Conservation (phyloP, 495 filamentous ascomycete genomes). For the Podospora sp. region DNA sequence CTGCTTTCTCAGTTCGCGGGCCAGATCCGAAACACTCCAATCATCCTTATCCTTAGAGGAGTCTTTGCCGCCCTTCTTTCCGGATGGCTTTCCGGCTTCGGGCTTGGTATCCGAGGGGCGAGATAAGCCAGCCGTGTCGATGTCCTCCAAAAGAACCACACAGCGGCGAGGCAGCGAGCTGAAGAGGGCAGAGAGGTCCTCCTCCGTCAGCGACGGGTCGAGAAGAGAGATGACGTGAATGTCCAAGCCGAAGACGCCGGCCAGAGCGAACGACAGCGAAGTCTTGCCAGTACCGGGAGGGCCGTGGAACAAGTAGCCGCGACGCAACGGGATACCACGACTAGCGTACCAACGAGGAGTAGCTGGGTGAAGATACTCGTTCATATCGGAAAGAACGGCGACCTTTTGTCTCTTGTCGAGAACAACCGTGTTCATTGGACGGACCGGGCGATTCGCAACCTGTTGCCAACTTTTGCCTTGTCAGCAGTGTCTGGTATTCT, state of each 20-base stretch:
- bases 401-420: conserved; percentile 75
- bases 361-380: conserved; percentile 79
- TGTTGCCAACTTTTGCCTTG: conserved; percentile 54
- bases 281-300: conserved; percentile 71
- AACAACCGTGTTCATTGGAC: conserved; percentile 82
- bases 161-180: conserved; percentile 63
- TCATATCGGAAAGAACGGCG: conserved; percentile 74
- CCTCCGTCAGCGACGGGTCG: conserved; percentile 67
- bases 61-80: conserved; percentile 19
- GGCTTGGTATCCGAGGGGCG: conserved; percentile 37
- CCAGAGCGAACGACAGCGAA: conserved; percentile 64
- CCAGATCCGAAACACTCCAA: conserved; percentile 41
- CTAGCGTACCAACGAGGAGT: conserved; percentile 77
- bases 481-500: no score
- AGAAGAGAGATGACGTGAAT: conserved; percentile 67
- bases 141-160: conserved; percentile 71
- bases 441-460: conserved; percentile 68
- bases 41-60: conserved; percentile 23
- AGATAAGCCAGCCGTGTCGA: conserved; percentile 67
- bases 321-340: conserved; percentile 85
- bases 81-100: conserved; percentile 5
- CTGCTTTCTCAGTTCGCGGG: conserved; percentile 39
- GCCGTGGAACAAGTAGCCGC: conserved; percentile 83
- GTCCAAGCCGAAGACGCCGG: conserved; percentile 69
- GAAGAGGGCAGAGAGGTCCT: conserved; percentile 69